Evolutionary conservation across 1,284 basidiomycete species (phyloP).

Genomic region (Ceratobasidium sp.): DNA sequence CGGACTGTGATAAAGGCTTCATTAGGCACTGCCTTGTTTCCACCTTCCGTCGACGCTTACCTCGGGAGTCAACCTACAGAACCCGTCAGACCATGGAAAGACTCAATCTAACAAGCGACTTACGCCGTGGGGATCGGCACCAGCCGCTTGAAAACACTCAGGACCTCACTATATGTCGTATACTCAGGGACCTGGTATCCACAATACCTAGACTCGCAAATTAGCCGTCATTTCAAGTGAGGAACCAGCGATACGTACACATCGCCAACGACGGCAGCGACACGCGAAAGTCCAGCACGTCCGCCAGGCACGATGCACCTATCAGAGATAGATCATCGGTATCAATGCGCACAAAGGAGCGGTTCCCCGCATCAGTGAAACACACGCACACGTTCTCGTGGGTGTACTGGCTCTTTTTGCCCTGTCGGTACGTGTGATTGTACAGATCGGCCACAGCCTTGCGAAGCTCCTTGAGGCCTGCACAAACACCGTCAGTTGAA

Average conservation of each 20-base stretch:
- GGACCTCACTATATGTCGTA: constrained; percentile 66
- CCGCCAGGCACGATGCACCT: constrained; percentile 89
- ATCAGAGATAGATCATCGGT: neutral
- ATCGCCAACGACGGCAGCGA: constrained; percentile 90
- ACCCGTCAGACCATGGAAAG: constrained; percentile 6
- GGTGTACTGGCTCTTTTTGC: constrained; percentile 84
- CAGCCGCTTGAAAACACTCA: constrained; percentile 87
- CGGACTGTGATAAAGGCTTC: constrained; percentile 56
- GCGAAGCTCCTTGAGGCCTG: constrained; percentile 58
- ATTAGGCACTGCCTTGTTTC: neutral
- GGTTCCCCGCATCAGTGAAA: constrained; percentile 23
- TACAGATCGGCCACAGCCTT: constrained; percentile 87
- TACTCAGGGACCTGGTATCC: constrained; percentile 87
- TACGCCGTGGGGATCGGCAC: constrained; percentile 90
- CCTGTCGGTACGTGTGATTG: constrained; percentile 86
- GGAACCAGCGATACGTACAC: constrained; percentile 65
- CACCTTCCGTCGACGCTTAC: constrained; percentile 14
- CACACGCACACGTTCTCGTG: constrained; percentile 74
- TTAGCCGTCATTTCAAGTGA: constrained; percentile 47
- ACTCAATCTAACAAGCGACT: constrained; percentile 53
- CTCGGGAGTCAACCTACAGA: constrained; percentile 39
- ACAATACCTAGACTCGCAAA: constrained; percentile 54
- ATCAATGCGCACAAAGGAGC: constrained; percentile 4
- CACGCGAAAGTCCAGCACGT: constrained; percentile 84
- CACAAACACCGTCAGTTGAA: constrained; percentile 20